phyloP scores from a whole-genome alignment of 495 filamentous ascomycete species.

The Daldinia decipiens region DNA sequence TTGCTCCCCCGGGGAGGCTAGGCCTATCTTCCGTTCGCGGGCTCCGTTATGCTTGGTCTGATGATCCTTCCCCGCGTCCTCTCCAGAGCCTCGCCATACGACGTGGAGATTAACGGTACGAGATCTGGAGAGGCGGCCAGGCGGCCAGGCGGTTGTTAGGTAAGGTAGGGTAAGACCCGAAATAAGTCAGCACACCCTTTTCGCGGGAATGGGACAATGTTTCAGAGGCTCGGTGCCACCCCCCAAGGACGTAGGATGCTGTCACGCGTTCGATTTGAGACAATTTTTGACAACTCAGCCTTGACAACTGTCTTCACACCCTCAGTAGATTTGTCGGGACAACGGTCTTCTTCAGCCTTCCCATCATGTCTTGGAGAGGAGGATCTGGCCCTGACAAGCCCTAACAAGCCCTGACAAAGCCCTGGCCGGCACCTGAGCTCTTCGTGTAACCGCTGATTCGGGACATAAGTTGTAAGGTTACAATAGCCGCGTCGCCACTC shows the following conservation, averaged over 20 bases:
- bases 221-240: conserved; percentile 35
- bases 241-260: conserved; percentile 35
- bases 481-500: conserved; percentile 14
- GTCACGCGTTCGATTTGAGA: conserved; percentile 43
- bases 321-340: conserved; percentile 33
- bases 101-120: conserved; percentile 30
- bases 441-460: conserved; percentile 25
- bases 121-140: conserved; percentile 33
- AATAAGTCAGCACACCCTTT: conserved; percentile 41
- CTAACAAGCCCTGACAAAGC: conserved; percentile 26
- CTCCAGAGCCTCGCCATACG: conserved; percentile 35
- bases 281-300: conserved; percentile 47
- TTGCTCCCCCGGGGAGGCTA: conserved; percentile 27
- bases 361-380: conserved; percentile 32
- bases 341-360: conserved; percentile 40
- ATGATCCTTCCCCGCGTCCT: conserved; percentile 43
- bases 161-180: conserved; percentile 29
- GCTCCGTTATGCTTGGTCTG: conserved; percentile 27
- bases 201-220: conserved; percentile 32
- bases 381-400: conserved; percentile 27
- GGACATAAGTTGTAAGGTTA: conserved; percentile 4
- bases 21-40: conserved; percentile 17
- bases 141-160: not conserved
- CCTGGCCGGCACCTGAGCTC: conserved; percentile 38
- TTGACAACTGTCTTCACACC: conserved; percentile 47